Evolutionary conservation across 1,284 basidiomycete genomes (phyloP).

Genomic region (Irpex lacteus): DNA sequence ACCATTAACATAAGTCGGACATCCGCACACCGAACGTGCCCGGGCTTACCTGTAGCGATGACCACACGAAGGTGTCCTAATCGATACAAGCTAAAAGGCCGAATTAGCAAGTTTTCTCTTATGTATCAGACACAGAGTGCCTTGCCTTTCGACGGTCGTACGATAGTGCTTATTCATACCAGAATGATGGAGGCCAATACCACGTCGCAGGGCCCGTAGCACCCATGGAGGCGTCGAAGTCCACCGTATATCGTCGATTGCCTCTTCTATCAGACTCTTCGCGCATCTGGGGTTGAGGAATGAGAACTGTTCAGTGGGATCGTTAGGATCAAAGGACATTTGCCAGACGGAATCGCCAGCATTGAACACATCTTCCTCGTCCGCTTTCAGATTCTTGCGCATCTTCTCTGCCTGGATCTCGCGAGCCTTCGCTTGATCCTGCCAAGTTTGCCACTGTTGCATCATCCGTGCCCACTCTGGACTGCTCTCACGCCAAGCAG

Average conservation of each 20-base stretch:
- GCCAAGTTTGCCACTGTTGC: slow-evolving; percentile 50
- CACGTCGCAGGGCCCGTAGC: slow-evolving; percentile 47
- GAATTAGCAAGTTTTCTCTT: neutral
- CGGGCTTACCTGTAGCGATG: slow-evolving; percentile 63
- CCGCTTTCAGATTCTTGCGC: slow-evolving; percentile 39
- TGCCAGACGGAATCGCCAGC: slow-evolving; percentile 39
- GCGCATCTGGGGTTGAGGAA: slow-evolving; percentile 44
- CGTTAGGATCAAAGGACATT: slow-evolving; percentile 52
- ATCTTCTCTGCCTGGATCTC: slow-evolving; percentile 37
- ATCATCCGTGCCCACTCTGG: slow-evolving; percentile 52
- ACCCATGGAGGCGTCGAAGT: slow-evolving; percentile 40
- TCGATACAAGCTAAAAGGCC: slow-evolving; percentile 48
- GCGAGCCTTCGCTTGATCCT: slow-evolving; percentile 41
- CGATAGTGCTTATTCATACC: slow-evolving; percentile 68
- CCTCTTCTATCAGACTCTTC: slow-evolving; percentile 45
- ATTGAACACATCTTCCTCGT: slow-evolving; percentile 27
- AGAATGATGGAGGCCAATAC: slow-evolving; percentile 67
- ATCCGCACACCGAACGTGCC: too few species aligned
- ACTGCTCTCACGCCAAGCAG: slow-evolving; percentile 44
- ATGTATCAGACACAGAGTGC: neutral
- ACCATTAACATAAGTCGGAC: too few species aligned
- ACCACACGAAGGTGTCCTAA: slow-evolving; percentile 60
- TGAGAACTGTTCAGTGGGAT: slow-evolving; percentile 57
- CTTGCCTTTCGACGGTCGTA: slow-evolving; percentile 56
- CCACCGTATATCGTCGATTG: slow-evolving; percentile 43